Evolutionary conservation across 306 rosid species (phyloP).

Genomic region (Quillaja saponaria): DNA sequence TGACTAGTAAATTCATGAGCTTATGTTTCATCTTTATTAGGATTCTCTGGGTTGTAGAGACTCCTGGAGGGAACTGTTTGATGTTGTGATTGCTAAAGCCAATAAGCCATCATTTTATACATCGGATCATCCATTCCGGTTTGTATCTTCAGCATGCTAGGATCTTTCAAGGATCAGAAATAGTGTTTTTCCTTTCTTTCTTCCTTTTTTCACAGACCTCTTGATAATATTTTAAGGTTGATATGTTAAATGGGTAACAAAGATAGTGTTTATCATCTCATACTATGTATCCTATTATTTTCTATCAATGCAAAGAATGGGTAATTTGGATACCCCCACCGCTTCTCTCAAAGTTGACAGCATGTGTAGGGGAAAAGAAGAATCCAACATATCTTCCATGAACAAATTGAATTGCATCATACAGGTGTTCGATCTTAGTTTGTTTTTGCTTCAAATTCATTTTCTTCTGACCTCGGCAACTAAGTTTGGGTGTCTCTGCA

Average conservation of each 20-base stretch:
- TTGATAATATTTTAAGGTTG: background rate
- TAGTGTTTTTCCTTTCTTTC: constrained; percentile 16
- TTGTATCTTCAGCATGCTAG: constrained; percentile 35
- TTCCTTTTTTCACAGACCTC: background rate
- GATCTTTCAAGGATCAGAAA: constrained; percentile 9
- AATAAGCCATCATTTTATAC: constrained; percentile 89
- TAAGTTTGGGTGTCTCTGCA: background rate
- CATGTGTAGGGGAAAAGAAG: constrained; percentile 22
- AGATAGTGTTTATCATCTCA: constrained; percentile 4
- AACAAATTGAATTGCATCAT: background rate
- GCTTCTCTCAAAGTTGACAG: constrained; percentile 4
- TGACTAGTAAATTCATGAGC: constrained; percentile 29
- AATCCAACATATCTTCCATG: background rate
- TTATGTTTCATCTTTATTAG: constrained; percentile 51
- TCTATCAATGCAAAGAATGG: constrained; percentile 5
- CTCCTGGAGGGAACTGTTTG: constrained; percentile 89
- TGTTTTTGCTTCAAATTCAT: constrained; percentile 13
- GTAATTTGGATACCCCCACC: constrained; percentile 14
- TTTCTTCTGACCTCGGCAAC: background rate
- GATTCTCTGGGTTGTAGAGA: constrained; percentile 68
- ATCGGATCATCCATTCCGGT: constrained; percentile 98
- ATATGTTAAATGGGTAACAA: constrained; percentile 6
- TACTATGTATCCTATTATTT: constrained; percentile 11
- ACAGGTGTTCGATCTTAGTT: constrained; percentile 1
- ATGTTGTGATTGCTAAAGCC: constrained; percentile 94